Evolutionary conservation across 495 filamentous ascomycete genomes (phyloP).

Genomic region (Penicillium pulvis): DNA sequence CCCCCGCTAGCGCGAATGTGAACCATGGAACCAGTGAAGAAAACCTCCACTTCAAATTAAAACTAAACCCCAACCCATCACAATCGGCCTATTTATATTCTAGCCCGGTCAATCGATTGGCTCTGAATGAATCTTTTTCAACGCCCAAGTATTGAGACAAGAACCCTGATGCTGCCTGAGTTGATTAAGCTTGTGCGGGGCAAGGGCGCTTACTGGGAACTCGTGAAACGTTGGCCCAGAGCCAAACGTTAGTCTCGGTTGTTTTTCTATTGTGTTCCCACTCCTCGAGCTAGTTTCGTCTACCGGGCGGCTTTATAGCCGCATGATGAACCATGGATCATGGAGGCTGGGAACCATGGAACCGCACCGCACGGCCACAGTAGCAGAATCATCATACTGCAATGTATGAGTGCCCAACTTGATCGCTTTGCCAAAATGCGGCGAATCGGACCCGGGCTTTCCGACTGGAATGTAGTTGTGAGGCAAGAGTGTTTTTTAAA

Average conservation of each 20-base stretch:
- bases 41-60: neutral
- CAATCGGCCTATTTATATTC: neutral
- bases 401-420: conserved; percentile 28
- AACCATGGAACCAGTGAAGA: conserved; percentile 5
- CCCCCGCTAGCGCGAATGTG: neutral
- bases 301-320: conserved; percentile 18
- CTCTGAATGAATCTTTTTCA: conserved; percentile 29
- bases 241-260: neutral
- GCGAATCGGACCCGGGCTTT: conserved; percentile 6
- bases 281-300: conserved; percentile 6
- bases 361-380: neutral
- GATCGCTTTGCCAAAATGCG: conserved; percentile 8
- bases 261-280: conserved; percentile 4
- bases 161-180: conserved; percentile 22
- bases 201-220: conserved; percentile 4
- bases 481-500: neutral
- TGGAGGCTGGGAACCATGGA: conserved; percentile 4
- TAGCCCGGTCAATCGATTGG: conserved; percentile 26
- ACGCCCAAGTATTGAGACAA: conserved; percentile 13
- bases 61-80: neutral
- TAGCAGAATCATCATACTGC: conserved; percentile 4
- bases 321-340: conserved; percentile 29
- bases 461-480: neutral
- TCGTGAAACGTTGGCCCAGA: neutral
- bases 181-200: conserved; percentile 18